Evolutionary conservation across 257 asterid species (phyloP), one percentile per base, ranked within the genome.

Genomic region (Solanum corneliomulleri): DNA sequence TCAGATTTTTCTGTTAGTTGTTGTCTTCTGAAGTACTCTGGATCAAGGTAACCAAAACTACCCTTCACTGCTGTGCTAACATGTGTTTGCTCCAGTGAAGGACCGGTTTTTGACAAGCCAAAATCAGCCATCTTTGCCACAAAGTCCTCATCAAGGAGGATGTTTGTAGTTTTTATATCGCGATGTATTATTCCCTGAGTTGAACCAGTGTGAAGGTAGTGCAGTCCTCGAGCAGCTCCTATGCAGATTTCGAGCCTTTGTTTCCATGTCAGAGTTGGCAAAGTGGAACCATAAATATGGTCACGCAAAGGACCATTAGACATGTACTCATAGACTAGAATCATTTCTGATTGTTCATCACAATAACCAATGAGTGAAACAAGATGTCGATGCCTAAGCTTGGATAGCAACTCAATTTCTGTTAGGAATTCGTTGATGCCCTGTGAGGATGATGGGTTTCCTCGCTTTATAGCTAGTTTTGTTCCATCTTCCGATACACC

Each of bases 11-110:
- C 98, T 0, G 99, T 97, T 69, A 97, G 91, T 78, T 95, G 98
- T 86, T 95, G 98, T 83, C 99, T 91, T 68, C 98, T 91, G 91
- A 95, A 97, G 92, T 97, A 97, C 87, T 97, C 98, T 0, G 99
- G 99, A 89, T 97, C 99, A 1, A 97, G 96, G 86, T 97, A 97
- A 10, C 98, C 99, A 33, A 95, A 97, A 75, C 99, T 97, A 2
- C 98, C 99, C 89, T 97, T 97, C 45, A 97, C 99, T 2, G 98
- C 98, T 0, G 99, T 97, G 92, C 99, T 97, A 3, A 95, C 99
- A 11, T 94, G 99, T 0, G 99, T 95, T 86, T 95, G 98, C n/a
- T 97, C 99, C 44, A 94, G 60, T 0, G 97, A 94, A 5, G 98
- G 99, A 11, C 98, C 99, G 0, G 93, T 90, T 87, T 95, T 94